phyloP scores from a whole-genome alignment of 768 basidiomycete species.

The Gymnopilus junonius region DNA sequence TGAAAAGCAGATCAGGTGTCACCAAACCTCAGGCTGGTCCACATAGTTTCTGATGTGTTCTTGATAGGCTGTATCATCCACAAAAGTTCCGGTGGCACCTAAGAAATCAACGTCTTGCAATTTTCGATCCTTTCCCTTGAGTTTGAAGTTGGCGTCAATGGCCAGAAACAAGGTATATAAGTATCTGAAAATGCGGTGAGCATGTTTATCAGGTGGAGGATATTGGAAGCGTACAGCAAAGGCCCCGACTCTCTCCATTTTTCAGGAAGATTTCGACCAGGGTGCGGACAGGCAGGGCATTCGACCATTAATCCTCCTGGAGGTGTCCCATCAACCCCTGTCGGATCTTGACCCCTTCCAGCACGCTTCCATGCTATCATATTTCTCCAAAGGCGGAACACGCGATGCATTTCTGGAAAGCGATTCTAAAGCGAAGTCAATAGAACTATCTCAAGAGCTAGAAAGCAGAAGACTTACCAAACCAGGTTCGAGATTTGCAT shows the following conservation, averaged over 20 bases:
- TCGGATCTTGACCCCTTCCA: slow-evolving; percentile 11
- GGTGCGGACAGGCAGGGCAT: slow-evolving; percentile 23
- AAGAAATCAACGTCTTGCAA: slow-evolving; percentile 20
- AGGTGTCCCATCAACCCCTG: slow-evolving; percentile 3
- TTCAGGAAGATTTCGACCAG: slow-evolving; percentile 16
- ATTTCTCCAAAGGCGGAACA: slow-evolving; percentile 17
- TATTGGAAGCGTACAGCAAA: slow-evolving; percentile 7
- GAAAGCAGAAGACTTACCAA: slow-evolving; percentile 4
- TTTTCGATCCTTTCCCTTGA: slow-evolving; percentile 19
- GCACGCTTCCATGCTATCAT: slow-evolving; percentile 17
- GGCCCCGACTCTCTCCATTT: slow-evolving; percentile 12
- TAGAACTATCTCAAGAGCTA: background rate
- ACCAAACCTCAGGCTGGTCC: slow-evolving; percentile 16
- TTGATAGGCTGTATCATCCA: slow-evolving; percentile 5
- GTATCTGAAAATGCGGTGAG: no score
- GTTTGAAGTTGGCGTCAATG: slow-evolving; percentile 29
- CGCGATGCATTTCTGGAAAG: slow-evolving; percentile 9
- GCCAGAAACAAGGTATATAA: slow-evolving; percentile 19
- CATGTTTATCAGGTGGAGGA: no score
- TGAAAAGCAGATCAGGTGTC: background rate
- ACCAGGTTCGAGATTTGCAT: background rate
- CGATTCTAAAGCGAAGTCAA: slow-evolving; percentile 8
- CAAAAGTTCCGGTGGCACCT: slow-evolving; percentile 16
- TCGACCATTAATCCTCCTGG: slow-evolving; percentile 7
- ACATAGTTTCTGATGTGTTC: slow-evolving; percentile 10